Evolutionary conservation across 495 filamentous ascomycete species (phyloP), one percentile per base, ranked within the genome.

Genomic region (Evansstolkia leycettana): DNA sequence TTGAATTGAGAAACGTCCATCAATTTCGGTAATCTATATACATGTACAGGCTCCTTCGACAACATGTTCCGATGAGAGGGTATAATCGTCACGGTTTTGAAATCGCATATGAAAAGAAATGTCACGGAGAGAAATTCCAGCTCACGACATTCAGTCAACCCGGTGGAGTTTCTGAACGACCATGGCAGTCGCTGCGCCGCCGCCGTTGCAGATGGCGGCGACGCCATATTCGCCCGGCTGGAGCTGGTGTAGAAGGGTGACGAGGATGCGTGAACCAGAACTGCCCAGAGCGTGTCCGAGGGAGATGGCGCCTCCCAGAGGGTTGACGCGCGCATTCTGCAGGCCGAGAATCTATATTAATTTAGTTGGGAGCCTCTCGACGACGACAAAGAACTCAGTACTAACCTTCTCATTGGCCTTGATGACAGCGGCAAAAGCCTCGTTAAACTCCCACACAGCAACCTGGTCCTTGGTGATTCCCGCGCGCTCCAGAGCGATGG

Each of bases 371-470:
- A 26, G 7, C n/a, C 14, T 15, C 12, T 11, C 31, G n/a, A 24
- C n/a, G 4, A 20, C 16, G 5, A 19, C 14, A 29, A 41, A 7
- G 5, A 11, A 8, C 31, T 33, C 12, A 12, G 7, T 16, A 45
- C 55, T 58, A 49, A 81, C 82, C 76, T 90, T 82, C 48, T 84
- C 81, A 46, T 94, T 95, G 7, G 89, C 89, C 56, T 88, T 87
- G 58, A 94, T 93, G 10, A 95, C 89, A 0, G 83, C 89, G 10
- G 89, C 89, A 55, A 98, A 98, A 0, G 90, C 90, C 55, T 98
- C 90, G 56, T 98, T 98, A 60, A 98, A 90, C 57, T 98, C 90
- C 88, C 89, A 95, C 2, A 94, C 61, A 2, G 87, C 77, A 14
- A 98, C 82, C 46, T 98, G 80, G 16, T 90, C 78, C 60, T 84